Base-by-base conservation (phyloP, 164 flowering plant species). In the Santalum album region DNA sequence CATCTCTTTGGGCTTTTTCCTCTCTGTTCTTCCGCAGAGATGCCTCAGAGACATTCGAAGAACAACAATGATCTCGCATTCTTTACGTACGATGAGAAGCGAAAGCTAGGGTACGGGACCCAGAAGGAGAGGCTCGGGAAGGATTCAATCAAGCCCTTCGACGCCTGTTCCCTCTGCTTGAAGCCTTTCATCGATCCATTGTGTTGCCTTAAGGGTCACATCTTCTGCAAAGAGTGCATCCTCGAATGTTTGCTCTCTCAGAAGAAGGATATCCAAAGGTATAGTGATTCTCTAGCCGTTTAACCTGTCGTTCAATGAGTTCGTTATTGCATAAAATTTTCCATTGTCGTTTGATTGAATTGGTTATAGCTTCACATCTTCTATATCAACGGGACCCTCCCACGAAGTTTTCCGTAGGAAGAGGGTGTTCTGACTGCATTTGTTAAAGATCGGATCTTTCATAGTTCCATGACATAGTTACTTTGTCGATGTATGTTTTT, bases 11-110 rank as follows among this genome's bases (percentile, higher is more conserved):
- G n/a, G n/a, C n/a, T n/a, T n/a, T n/a, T n/a, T n/a, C n/a, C n/a
- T 29, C 9, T 38, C 17, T 38, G 16, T 62, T 50, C 22, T 17
- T 32, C n/a, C 2, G 47, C 18, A 51, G 35, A 52, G 25, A 90
- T 90, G 97, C 95, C 97, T 43, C 96, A 91, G 73, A 65, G 98
- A 65, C 98, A 91, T 66, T 91, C 98, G 53, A 91, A 89, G 84
- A 91, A 91, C 89, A 91, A 91, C 74, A 91, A 89, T 65, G 98
- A 91, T 66, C 79, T 91, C 26, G 96, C 98, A 11, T 88, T 80
- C 80, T 91, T 91, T 80, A 91, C 98, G 1, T 88, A 91, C 67
- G 98, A 91, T 54, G 98, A 92, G 83, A 92, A 92, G 83, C 60
- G 74, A 26, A 89, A 89, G 69, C 80, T 91, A 4, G 96, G 96